Evolutionary conservation across 176 grass and related monocot species (phyloP).

Genomic region (Oryza punctata): DNA sequence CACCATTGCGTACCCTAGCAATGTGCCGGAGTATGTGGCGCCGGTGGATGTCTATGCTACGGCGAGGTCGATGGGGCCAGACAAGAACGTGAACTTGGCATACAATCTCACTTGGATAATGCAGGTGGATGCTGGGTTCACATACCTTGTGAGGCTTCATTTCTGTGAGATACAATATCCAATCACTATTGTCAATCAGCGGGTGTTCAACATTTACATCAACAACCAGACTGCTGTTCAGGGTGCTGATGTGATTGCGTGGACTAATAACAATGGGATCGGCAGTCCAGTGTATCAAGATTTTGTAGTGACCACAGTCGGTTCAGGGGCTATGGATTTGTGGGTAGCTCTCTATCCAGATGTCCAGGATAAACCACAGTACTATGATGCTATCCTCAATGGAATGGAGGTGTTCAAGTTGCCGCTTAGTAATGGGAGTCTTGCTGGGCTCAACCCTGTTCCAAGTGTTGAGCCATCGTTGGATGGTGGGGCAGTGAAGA

Average conservation of each 20-base stretch:
- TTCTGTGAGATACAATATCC: conserved; percentile 92
- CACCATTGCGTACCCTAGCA: conserved; percentile 54
- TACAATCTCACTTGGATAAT: conserved; percentile 88
- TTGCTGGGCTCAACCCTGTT: conserved; percentile 79
- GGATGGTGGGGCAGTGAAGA: conserved; percentile 7
- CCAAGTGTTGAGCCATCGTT: background rate
- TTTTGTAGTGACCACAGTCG: conserved; percentile 52
- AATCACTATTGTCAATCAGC: conserved; percentile 57
- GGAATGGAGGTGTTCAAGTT: conserved; percentile 92
- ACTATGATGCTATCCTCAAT: conserved; percentile 79
- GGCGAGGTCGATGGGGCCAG: conserved; percentile 78
- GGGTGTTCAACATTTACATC: conserved; percentile 79
- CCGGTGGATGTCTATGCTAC: conserved; percentile 76
- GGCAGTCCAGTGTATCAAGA: conserved; percentile 67
- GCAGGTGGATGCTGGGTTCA: conserved; percentile 79
- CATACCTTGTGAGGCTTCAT: conserved; percentile 78
- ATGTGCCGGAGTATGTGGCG: conserved; percentile 56
- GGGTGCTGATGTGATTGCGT: conserved; percentile 67
- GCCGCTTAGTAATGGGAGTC: conserved; percentile 60
- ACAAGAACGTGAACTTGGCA: conserved; percentile 49
- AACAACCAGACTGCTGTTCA: conserved; percentile 62
- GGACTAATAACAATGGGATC: conserved; percentile 35
- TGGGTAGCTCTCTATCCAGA: conserved; percentile 75
- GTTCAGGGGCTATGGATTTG: conserved; percentile 57
- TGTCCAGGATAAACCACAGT: conserved; percentile 33